These are phyloP conservation scores for Aspergillus indologenus DNA, from an alignment of 495 filamentous ascomycete genomes.

Conservation along the genomic window DNA sequence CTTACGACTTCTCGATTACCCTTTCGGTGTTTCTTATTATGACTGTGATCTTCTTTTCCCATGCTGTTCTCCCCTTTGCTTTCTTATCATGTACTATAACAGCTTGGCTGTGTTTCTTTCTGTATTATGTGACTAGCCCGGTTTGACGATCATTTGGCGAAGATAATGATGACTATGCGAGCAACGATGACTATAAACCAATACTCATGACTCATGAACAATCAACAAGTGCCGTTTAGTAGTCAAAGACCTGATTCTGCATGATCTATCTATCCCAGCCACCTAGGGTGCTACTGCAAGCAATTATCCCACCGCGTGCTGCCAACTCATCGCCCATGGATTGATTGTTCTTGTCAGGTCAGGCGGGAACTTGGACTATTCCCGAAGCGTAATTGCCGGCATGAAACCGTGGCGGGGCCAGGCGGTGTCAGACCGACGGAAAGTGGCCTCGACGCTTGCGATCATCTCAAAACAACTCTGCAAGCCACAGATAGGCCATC, in stretches of 20 bases:
- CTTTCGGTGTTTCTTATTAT: not conserved
- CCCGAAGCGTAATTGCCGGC: not conserved
- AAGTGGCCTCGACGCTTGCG: slow-evolving; percentile 13
- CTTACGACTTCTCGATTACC: slow-evolving; percentile 1
- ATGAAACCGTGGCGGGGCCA: slow-evolving; percentile 10
- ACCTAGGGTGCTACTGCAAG: too few species aligned
- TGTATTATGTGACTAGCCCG: not conserved
- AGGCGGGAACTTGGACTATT: not conserved
- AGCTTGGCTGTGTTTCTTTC: not conserved
- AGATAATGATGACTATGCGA: not conserved
- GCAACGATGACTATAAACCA: too few species aligned
- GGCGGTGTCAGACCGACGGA: slow-evolving; percentile 6
- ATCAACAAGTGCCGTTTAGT: not conserved
- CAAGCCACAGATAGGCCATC: not conserved
- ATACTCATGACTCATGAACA: not conserved
- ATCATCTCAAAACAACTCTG: slow-evolving; percentile 11
- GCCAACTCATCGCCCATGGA: not conserved
- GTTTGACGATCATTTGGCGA: not conserved
- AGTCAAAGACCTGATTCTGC: not conserved
- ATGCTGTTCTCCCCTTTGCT: not conserved
- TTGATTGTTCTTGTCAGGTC: not conserved
- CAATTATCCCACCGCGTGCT: too few species aligned
- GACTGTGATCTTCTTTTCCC: not conserved
- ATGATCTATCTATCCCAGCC: too few species aligned
- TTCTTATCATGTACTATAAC: not conserved